Percentiles rank a stretch among this genome's conserved stretches.
Conservation (phyloP, 2,329 filamentous ascomycete species). For the Neopestalotiopsis sp. region DNA sequence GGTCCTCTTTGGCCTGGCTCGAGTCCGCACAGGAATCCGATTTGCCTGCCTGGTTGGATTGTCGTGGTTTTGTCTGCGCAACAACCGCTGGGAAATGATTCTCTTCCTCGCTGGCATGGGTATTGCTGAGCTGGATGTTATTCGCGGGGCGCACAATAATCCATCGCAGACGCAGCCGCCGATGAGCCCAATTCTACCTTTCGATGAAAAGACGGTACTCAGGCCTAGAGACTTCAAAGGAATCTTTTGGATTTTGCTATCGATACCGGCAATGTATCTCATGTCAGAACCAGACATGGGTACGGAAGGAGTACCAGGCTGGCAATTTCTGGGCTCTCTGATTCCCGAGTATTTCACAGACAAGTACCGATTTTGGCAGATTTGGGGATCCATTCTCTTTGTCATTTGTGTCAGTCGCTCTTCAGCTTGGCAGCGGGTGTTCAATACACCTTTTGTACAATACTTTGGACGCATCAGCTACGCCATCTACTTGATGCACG, state of each 20-base stretch:
- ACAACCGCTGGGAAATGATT: slow-evolving; percentile 58
- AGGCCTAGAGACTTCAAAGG: slow-evolving; percentile 18
- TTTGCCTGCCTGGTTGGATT: slow-evolving; percentile 46
- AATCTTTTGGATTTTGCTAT: slow-evolving; percentile 45
- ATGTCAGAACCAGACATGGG: slow-evolving; percentile 50
- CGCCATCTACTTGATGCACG: slow-evolving; percentile 66
- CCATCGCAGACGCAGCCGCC: slow-evolving; percentile 22
- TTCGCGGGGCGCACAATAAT: slow-evolving; percentile 49
- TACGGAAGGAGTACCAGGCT: slow-evolving; percentile 53
- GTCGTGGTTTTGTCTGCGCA: slow-evolving; percentile 50
- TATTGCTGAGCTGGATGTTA: slow-evolving; percentile 59
- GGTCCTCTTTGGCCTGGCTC: slow-evolving; percentile 53
- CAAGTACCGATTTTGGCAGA: slow-evolving; percentile 62
- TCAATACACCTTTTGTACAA: slow-evolving; percentile 54
- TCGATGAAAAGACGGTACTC: slow-evolving; percentile 22
- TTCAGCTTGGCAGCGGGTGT: slow-evolving; percentile 52
- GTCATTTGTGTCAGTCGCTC: slow-evolving; percentile 55
- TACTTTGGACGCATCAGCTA: slow-evolving; percentile 67
- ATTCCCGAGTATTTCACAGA: slow-evolving; percentile 56
- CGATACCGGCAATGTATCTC: slow-evolving; percentile 58
- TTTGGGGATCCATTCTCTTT: slow-evolving; percentile 56
- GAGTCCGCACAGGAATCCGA: slow-evolving; percentile 48
- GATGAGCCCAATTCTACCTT: slow-evolving; percentile 27
- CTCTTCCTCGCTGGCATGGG: slow-evolving; percentile 60
- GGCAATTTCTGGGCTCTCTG: slow-evolving; percentile 49